Conservation (phyloP, 352 stramenopile species). For the Pythium phragmiticola region DNA sequence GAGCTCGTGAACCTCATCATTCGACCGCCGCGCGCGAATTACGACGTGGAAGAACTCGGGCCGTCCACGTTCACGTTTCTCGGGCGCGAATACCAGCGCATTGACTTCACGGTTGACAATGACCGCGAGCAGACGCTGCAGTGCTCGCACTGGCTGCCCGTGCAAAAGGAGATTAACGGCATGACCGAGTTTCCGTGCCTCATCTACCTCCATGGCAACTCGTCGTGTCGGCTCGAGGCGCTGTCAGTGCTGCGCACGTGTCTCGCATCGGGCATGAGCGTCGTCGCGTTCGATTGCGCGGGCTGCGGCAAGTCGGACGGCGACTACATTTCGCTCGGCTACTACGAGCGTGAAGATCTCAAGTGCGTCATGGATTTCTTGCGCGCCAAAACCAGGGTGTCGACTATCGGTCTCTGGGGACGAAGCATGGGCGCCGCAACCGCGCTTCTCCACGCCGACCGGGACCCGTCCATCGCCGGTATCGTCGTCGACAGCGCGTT, state of each 20-base stretch:
- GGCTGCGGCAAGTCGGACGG: slow-evolving; percentile 95
- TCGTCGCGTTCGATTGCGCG: slow-evolving; percentile 97
- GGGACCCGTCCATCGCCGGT: slow-evolving; percentile 95
- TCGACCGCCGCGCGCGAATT: slow-evolving; percentile 92
- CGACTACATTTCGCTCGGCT: slow-evolving; percentile 97
- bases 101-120: slow-evolving; percentile 89
- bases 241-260: slow-evolving; percentile 88
- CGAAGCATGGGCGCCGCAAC: slow-evolving; percentile 98
- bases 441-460: slow-evolving; percentile 95
- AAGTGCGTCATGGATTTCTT: slow-evolving; percentile 93
- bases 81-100: slow-evolving; percentile 80
- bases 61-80: slow-evolving; percentile 91
- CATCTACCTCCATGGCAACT: slow-evolving; percentile 99
- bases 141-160: slow-evolving; percentile 94
- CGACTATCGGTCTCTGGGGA: slow-evolving; percentile 97
- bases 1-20: slow-evolving; percentile 98
- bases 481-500: slow-evolving; percentile 98
- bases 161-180: slow-evolving; percentile 32
- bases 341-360: slow-evolving; percentile 93
- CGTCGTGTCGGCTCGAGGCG: slow-evolving; percentile 93
- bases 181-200: slow-evolving; percentile 82
- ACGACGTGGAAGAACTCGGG: slow-evolving; percentile 90
- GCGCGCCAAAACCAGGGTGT: slow-evolving; percentile 86
- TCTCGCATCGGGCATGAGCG: slow-evolving; percentile 90
- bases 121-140: slow-evolving; percentile 84